Conservation (phyloP, 75 land plant species). For the Chamaecyparis obtusa region DNA sequence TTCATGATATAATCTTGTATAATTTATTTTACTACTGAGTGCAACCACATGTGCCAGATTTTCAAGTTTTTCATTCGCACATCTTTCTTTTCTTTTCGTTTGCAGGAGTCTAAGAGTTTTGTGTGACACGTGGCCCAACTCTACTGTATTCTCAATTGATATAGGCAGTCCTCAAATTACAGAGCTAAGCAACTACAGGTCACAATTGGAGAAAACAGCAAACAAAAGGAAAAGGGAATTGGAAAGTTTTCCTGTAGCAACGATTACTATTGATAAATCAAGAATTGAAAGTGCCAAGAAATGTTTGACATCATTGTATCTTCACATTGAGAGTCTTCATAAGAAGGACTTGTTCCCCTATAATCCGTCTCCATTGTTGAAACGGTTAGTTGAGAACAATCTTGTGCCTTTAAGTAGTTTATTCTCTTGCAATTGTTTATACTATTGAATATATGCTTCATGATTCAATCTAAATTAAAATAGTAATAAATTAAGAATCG, state of each 20-base stretch:
- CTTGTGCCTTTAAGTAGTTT: neutral
- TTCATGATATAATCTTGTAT: neutral
- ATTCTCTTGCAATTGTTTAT: neutral
- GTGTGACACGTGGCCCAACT: neutral
- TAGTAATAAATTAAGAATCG: neutral
- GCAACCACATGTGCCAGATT: neutral
- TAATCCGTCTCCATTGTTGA: slow-evolving; percentile 31
- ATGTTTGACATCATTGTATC: slow-evolving; percentile 13
- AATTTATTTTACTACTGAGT: neutral
- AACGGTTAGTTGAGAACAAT: slow-evolving; percentile 14
- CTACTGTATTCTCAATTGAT: neutral
- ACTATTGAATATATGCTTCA: neutral
- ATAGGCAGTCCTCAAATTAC: slow-evolving; percentile 1
- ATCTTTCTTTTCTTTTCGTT: slow-evolving; percentile 13
- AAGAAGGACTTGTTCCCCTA: slow-evolving; percentile 28
- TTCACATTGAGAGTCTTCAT: slow-evolving; percentile 25
- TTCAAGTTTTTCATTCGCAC: neutral
- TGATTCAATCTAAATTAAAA: neutral
- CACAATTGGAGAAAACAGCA: neutral
- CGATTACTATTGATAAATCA: neutral
- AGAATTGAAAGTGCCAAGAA: neutral
- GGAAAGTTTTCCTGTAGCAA: neutral
- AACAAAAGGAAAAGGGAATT: neutral
- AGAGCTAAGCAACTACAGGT: neutral
- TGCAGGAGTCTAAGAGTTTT: slow-evolving; percentile 17